Conservation (phyloP, 169 alveolate species). For the Blepharisma undulans region DNA sequence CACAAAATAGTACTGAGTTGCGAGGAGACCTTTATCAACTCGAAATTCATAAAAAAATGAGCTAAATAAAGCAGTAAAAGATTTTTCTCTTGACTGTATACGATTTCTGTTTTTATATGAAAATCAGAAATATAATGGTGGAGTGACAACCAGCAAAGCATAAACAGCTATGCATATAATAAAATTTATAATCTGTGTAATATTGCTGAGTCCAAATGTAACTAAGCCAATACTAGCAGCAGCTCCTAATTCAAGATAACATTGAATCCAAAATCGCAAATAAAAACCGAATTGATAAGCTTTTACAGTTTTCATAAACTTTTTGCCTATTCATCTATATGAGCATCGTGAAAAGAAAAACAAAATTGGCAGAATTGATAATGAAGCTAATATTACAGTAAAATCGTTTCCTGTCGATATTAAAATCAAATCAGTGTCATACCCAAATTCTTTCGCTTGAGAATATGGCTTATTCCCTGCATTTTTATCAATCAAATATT, state of each 20-base stretch:
- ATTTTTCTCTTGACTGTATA: neutral
- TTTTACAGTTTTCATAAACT: neutral
- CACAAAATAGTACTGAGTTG: neutral
- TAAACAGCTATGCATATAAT: neutral
- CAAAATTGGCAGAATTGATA: neutral
- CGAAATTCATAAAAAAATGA: neutral
- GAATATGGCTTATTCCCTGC: neutral
- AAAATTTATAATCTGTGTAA: neutral
- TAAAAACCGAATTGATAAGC: neutral
- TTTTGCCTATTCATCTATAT: neutral
- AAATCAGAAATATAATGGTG: neutral
- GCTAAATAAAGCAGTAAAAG: neutral
- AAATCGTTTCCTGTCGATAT: neutral
- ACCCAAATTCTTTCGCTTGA: neutral
- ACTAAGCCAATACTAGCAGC: neutral
- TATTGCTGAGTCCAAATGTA: neutral
- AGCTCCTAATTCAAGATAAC: neutral
- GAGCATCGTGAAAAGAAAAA: neutral
- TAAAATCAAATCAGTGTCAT: neutral
- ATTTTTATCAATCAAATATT: neutral
- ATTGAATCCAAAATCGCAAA: neutral
- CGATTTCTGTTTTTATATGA: neutral
- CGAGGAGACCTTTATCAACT: neutral
- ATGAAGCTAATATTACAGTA: neutral
- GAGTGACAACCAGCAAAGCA: neutral